phyloP scores from a whole-genome alignment of 2,329 filamentous ascomycete species.

The Pleurostoma richardsiae region DNA sequence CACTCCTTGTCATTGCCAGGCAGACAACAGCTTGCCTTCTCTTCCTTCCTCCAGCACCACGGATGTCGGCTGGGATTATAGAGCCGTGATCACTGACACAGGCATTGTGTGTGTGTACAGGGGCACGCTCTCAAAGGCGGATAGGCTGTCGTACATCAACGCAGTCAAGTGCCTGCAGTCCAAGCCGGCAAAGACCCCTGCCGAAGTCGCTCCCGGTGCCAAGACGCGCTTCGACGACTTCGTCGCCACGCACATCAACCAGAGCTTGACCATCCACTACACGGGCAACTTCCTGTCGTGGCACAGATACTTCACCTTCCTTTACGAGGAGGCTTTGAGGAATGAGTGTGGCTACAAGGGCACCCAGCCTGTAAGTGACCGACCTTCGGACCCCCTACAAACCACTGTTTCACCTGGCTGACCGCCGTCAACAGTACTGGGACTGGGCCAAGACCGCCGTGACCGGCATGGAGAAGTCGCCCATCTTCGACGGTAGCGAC shows the following conservation, averaged over 20 bases:
- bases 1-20: no score
- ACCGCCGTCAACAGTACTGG: constrained; percentile 36
- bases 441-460: constrained; percentile 42
- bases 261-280: constrained; percentile 32
- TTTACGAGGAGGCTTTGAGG: constrained; percentile 22
- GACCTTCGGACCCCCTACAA: not conserved
- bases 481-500: constrained; percentile 45
- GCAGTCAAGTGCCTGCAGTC: constrained; percentile 29
- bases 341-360: constrained; percentile 23
- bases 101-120: constrained; percentile 4
- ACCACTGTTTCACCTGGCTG: not conserved
- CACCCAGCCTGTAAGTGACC: constrained; percentile 22
- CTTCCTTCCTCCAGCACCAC: not conserved
- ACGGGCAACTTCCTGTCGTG: constrained; percentile 19
- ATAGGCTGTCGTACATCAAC: constrained; percentile 29
- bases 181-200: constrained; percentile 20
- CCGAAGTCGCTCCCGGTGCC: constrained; percentile 24
- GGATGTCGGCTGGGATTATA: not conserved
- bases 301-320: constrained; percentile 22
- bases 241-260: constrained; percentile 41
- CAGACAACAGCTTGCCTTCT: not conserved
- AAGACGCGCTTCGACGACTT: constrained; percentile 41
- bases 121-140: constrained; percentile 20
- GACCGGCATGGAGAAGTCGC: constrained; percentile 30
- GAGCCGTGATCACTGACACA: not conserved